These are phyloP conservation scores for Chloris gayana DNA, from an alignment of 176 grass and related monocot species.

Conservation along the genomic window DNA sequence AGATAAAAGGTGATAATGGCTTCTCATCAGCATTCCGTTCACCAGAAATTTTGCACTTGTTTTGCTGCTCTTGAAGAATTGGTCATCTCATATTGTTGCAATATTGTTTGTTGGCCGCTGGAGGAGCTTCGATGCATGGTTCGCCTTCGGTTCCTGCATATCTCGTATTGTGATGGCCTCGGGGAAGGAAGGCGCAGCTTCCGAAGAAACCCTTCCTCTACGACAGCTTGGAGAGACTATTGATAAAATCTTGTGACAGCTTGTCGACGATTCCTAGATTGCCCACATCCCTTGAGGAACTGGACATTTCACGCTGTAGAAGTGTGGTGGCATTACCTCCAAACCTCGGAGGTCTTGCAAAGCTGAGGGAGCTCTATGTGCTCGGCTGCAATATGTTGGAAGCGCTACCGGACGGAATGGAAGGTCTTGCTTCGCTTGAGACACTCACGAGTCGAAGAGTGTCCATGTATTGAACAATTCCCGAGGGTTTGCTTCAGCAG, in stretches of 20 bases:
- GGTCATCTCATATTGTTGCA: accelerated
- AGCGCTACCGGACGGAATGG: not conserved
- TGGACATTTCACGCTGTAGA: accelerated
- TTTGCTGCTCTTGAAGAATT: slow-evolving; percentile 10
- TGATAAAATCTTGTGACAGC: not conserved
- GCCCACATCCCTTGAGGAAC: not conserved
- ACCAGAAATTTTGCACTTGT: not conserved
- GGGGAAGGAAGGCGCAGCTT: not conserved
- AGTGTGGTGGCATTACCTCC: slow-evolving; percentile 4
- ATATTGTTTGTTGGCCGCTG: slow-evolving; percentile 8
- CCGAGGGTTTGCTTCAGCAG: not conserved
- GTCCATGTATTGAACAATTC: slow-evolving; percentile 10
- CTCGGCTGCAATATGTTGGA: not conserved
- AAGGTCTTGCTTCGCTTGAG: slow-evolving; percentile 5
- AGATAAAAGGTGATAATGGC: not conserved
- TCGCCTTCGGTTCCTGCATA: not conserved
- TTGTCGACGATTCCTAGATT: not conserved
- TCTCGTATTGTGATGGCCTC: accelerated
- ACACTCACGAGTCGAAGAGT: accelerated
- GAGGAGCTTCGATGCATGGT: slow-evolving; percentile 18
- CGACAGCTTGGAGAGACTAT: not conserved
- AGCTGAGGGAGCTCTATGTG: not conserved
- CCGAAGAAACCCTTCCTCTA: not conserved
- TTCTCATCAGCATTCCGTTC: not conserved
- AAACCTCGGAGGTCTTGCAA: not conserved